Evolutionary conservation across 805 yeast species (phyloP), one percentile per base, ranked within the genome.

Genomic region (Starmerella apis): DNA sequence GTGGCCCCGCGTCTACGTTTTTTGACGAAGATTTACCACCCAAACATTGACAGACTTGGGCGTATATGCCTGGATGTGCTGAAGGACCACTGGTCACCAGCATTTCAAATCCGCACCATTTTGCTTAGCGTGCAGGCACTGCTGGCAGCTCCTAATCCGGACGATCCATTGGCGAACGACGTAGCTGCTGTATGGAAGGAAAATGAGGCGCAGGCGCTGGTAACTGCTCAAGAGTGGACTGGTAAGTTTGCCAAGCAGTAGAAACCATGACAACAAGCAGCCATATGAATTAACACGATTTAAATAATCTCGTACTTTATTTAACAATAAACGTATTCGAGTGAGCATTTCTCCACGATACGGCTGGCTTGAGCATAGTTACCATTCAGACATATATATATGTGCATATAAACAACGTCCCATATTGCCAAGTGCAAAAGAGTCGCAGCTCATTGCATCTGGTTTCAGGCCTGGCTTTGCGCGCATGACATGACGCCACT

Each of bases 71-170:
- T 92, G 46, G 97, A 92, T 65, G 96, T 92, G 37, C 73, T 92
- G 64, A 92, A 90, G 69, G 76, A 85, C 60, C 88, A 90, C 68
- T 92, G 98, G 98, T 84, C 95, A 9, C 97, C 98, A 3, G 98
- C 98, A 0, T 72, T 90, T 53, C 97, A 92, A 65, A 92, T 92
- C 56, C 76, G 97, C 66, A 92, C 97, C 8, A 83, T 92, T 22
- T 70, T 92, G 54, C 72, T 92, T 50, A 85, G 95, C 9, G 83
- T 92, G 52, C 98, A 92, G 68, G 96, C 97, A 0, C 71, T 92
- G 50, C 70, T 92, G 47, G 95, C 95, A 2, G 87, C 95, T 4
- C 98, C 98, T 10, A 92, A 92, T 61, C 98, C 98, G 2, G 95
- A 92, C 64, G 98, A 92, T 67, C 98, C 98, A 1, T 73, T 92